phyloP scores from a whole-genome alignment of 176 grass and related monocot genomes.

The Ensete glaucum region DNA sequence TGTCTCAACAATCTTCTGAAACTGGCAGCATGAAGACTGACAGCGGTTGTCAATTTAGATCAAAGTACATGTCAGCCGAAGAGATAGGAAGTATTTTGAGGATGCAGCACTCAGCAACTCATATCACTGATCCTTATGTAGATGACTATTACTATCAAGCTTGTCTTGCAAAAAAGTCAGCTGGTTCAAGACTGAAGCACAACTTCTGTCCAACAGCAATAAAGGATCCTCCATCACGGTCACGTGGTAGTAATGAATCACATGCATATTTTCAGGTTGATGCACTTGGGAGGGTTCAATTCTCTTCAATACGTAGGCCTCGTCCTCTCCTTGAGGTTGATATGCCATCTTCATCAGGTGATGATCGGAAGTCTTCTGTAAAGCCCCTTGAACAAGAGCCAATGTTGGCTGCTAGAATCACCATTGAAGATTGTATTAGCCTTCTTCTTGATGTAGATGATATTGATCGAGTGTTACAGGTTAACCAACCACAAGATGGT shows the following conservation, averaged over 20 bases:
- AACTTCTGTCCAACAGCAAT: slow-evolving; percentile 11
- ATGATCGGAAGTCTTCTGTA: slow-evolving; percentile 10
- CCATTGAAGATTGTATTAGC: slow-evolving; percentile 10
- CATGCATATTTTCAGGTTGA: slow-evolving; percentile 16
- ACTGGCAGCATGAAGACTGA: slow-evolving; percentile 10
- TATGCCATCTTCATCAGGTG: slow-evolving; percentile 1
- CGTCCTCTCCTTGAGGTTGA: slow-evolving; percentile 16
- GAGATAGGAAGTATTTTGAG: slow-evolving; percentile 19
- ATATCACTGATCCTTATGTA: slow-evolving; percentile 9
- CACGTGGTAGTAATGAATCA: slow-evolving; percentile 13
- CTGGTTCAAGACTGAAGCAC: slow-evolving; percentile 6
- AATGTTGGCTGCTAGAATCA: slow-evolving; percentile 17
- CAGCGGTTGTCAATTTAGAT: slow-evolving; percentile 8
- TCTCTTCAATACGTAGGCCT: slow-evolving; percentile 7
- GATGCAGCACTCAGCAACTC: slow-evolving; percentile 13
- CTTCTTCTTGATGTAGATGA: slow-evolving; percentile 16
- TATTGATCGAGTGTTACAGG: slow-evolving; percentile 6
- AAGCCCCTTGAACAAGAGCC: slow-evolving; percentile 18
- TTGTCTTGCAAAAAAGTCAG: slow-evolving; percentile 16
- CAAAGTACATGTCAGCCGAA: slow-evolving; percentile 16
- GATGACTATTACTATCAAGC: slow-evolving; percentile 19
- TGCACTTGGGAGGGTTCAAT: slow-evolving; percentile 13
- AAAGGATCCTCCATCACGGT: slow-evolving; percentile 11
- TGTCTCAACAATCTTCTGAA: slow-evolving; percentile 5
- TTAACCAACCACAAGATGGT: slow-evolving; percentile 14